Evolutionary conservation across 2,329 filamentous ascomycete species (phyloP), one percentile per base, ranked within the genome.

Genomic region (Elsinoe ampelina): DNA sequence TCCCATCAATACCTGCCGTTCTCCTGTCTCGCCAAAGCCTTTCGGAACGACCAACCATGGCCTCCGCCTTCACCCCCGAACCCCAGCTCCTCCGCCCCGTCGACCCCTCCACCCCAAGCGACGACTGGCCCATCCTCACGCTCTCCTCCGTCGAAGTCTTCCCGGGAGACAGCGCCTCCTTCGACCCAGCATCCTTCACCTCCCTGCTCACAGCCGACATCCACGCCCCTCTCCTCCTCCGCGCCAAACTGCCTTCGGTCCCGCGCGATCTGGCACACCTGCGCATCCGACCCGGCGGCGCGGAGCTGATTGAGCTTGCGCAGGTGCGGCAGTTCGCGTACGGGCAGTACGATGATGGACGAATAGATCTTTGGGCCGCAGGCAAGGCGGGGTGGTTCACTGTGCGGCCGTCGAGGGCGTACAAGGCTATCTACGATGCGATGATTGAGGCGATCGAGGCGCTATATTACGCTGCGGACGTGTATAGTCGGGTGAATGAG

Each of bases 371-470:
- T 30, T 89, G 86, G 86, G 82, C 84, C 1, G 74, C 77, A 30
- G 83, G 83, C 36, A 68, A 74, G 55, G 78, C 82, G 11, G 85
- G 84, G 43, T 89, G 85, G 84, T 88, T 82, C 65, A 80, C 84
- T 64, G 77, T 89, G 41, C 73, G 73, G 32, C 84, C 86, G 1
- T 73, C 79, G n/a, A 65, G 72, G 8, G 67, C 71, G 2, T 90
- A 87, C 66, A 70, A 72, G 52, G 63, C 70, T 5, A 80, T 81
- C 26, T 84, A 80, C 67, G 70, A 77, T 30, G 73, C 77, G 48
- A 86, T 86, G 75, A 75, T 78, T 54, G 77, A 86, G 65, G 84
- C 81, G 1, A 79, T 86, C 11, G 74, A 76, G 7, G 70, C 87
- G 17, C 80, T 88, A 62, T 87, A 86, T 66, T 78, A 76, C 55